These are phyloP conservation scores for Sugiyamaella paludigena DNA, from an alignment of 1,139 yeast species.

Conservation along the genomic window DNA sequence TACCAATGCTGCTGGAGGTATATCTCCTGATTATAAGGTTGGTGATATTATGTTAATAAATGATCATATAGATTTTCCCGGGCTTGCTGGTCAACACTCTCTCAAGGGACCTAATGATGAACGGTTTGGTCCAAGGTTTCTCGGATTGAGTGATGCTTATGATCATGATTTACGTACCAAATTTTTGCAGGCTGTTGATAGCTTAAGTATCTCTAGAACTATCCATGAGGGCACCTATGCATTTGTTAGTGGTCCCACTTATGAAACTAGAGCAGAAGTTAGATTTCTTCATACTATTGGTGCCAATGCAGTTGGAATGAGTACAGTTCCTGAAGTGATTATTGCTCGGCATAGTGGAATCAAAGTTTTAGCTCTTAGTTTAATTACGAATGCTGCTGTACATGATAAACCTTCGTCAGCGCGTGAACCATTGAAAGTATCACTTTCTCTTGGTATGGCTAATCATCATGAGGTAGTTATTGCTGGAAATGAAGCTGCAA, in stretches of 20 bases:
- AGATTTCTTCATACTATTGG: conserved; percentile 69
- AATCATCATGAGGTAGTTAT: conserved; percentile 86
- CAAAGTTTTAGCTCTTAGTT: conserved; percentile 75
- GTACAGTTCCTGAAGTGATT: conserved; percentile 93
- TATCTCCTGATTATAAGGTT: conserved; percentile 60
- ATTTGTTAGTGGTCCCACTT: conserved; percentile 91
- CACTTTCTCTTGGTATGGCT: conserved; percentile 76
- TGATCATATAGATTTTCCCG: conserved; percentile 80
- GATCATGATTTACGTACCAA: conserved; percentile 60
- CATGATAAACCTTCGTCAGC: conserved; percentile 63
- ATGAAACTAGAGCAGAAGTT: conserved; percentile 91
- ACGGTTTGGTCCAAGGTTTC: conserved; percentile 79
- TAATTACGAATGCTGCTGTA: conserved; percentile 83
- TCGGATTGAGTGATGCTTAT: conserved; percentile 87
- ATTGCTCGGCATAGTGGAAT: conserved; percentile 88
- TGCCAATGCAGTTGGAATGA: conserved; percentile 97
- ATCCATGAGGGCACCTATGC: conserved; percentile 86
- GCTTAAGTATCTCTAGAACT: conserved; percentile 52
- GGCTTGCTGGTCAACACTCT: conserved; percentile 85
- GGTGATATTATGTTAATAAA: conserved; percentile 89
- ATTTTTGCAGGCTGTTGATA: conserved; percentile 50
- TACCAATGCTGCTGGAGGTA: conserved; percentile 95
- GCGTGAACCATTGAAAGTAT: conserved; percentile 33
- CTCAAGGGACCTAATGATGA: conserved; percentile 84
- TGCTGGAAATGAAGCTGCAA: conserved; percentile 75